These are phyloP conservation scores for Hibiscus mutabilis DNA, from an alignment of 345 rosid species.

Conservation along the genomic window DNA sequence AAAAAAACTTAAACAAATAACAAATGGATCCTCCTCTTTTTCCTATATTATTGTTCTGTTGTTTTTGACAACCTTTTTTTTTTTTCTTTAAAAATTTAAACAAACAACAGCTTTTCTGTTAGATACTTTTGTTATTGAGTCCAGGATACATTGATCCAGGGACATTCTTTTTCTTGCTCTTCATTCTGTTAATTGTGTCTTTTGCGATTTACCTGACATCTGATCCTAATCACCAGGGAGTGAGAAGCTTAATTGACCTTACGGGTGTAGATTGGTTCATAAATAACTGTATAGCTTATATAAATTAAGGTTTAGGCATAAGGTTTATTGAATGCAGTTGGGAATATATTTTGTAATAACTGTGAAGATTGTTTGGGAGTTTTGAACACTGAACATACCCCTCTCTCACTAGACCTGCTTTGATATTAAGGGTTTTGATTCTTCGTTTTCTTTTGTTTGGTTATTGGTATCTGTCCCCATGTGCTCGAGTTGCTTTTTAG, in stretches of 20 bases:
- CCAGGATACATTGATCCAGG: not conserved
- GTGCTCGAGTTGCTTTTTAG: not conserved
- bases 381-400: not conserved
- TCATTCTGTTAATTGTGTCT: not conserved
- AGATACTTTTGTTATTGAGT: no score
- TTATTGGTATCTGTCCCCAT: not conserved
- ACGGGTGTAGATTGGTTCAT: not conserved
- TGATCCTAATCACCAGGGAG: not conserved
- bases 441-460: not conserved
- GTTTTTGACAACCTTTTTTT: no score
- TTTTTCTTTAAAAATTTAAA: no score
- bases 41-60: no score
- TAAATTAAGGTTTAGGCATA: not conserved
- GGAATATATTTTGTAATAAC: not conserved
- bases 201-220: not conserved
- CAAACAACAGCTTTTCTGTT: no score
- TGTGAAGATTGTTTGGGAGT: not conserved
- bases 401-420: not conserved
- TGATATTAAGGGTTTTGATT: not conserved
- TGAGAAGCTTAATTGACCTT: not conserved
- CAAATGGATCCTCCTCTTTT: no score
- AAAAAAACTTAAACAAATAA: no score
- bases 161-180: not conserved
- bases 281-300: not conserved
- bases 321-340: not conserved